Evolutionary conservation across 345 rosid species (phyloP), one percentile per base, ranked within the genome.

Genomic region (Eutrema japonicum): DNA sequence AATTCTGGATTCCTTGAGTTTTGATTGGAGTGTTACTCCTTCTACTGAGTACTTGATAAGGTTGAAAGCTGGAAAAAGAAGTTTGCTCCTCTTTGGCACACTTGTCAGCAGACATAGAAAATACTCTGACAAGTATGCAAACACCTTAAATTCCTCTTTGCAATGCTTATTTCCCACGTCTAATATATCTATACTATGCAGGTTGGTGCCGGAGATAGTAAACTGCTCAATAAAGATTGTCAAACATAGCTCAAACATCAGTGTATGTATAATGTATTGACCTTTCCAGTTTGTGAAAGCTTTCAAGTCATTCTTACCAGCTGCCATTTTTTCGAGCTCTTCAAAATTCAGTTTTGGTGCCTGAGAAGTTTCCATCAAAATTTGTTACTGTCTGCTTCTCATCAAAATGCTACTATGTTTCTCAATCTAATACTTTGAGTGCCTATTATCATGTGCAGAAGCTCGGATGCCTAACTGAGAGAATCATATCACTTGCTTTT

Each of bases 81-180:
- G 86, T 75, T 84, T 92, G 82, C 89, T 81, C 67, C 82, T 92
- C 76, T 92, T 92, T 76, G 78, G 85, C 81, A 65, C 81, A 48
- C 83, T 92, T 75, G 79, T 87, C 53, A 92, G 90, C 71, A 86
- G 93, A 61, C 97, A 92, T 51, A 86, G 97, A 75, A 92, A 89
- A 73, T 84, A 83, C 79, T 83, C 90, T 71, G 92, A 92, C 74
- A 89, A 84, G 97, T 92, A 89, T 32, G 80, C 5, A 55, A 47
- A 70, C 27, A 56, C 16, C 56, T 53, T 38, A 64, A 54, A 32
- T 7, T 5, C 46, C 16, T 76, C 47, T 46, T 64, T 41, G 30
- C 67, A 55, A 37, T 12, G 55, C 41, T 70, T 64, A 57, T 54
- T 38, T 40, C 33, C 61, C 54, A 43, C 46, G 0, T 29, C 54